Percentiles rank a stretch among this genome's conserved stretches.
Evolutionary conservation across 176 grass and related monocot species (phyloP).

Genomic region (Triticum urartu): DNA sequence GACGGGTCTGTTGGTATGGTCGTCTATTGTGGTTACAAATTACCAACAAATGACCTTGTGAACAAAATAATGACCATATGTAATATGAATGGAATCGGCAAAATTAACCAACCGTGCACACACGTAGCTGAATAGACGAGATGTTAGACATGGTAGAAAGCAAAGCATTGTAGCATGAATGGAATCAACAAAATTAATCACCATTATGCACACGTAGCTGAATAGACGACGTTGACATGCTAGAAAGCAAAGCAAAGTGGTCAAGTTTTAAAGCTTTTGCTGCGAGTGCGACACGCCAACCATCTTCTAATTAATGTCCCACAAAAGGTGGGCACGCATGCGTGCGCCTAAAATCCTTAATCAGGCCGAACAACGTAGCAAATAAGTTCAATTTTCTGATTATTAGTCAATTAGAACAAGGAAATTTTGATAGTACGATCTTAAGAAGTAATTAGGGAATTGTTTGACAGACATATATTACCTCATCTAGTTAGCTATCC

Average conservation of each 20-base stretch:
- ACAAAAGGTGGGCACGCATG: background rate
- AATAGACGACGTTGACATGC: background rate
- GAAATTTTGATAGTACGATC: background rate
- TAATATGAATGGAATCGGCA: background rate
- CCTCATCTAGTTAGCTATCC: background rate
- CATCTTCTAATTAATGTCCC: background rate
- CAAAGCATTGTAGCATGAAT: background rate
- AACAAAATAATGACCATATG: too few species aligned
- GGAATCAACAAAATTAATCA: background rate
- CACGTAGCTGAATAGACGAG: slow-evolving; percentile 7
- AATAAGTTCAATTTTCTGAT: background rate
- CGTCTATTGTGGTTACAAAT: too few species aligned
- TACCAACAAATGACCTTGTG: too few species aligned
- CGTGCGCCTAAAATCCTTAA: slow-evolving; percentile 29
- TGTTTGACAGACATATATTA: background rate
- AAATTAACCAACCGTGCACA: background rate
- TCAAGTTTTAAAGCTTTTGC: background rate
- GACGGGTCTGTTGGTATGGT: too few species aligned
- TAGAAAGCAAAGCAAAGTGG: background rate
- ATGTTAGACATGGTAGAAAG: background rate
- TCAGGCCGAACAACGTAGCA: slow-evolving; percentile 20
- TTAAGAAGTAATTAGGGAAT: background rate
- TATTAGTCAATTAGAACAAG: background rate
- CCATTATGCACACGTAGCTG: background rate
- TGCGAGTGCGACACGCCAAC: slow-evolving; percentile 12